A percentile compares a stretch with the other conserved stretches of the same genome.
Evolutionary conservation across 164 flowering plant species (phyloP).

Genomic region (Echeveria elegans): DNA sequence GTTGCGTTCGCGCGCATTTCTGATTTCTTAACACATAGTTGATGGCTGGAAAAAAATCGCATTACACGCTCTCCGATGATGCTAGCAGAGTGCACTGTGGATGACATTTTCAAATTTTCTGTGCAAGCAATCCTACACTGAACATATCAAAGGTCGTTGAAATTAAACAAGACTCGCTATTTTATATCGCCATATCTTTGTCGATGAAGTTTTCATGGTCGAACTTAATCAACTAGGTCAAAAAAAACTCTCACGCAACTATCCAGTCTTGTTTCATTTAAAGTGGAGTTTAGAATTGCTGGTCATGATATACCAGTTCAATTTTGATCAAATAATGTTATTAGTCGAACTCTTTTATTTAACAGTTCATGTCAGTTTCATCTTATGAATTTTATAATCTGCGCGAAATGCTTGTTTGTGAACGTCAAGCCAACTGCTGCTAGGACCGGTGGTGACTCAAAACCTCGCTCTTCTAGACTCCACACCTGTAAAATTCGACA

Average conservation of each 20-base stretch:
- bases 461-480: slow-evolving; percentile 26
- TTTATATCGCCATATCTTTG: background rate
- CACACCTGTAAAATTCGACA: slow-evolving; percentile 22
- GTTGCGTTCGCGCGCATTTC: too few relatives aligned
- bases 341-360: too few relatives aligned
- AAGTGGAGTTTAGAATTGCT: background rate
- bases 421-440: slow-evolving; percentile 22
- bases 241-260: background rate
- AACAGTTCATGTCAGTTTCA: background rate
- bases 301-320: background rate
- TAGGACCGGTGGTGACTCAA: slow-evolving; percentile 21
- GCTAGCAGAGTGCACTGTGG: background rate
- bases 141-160: background rate
- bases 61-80: too few relatives aligned
- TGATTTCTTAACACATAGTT: too few relatives aligned
- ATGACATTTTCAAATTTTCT: background rate
- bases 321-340: background rate
- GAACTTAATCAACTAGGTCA: background rate
- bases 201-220: background rate
- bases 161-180: background rate
- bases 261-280: background rate
- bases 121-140: background rate
- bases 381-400: background rate
- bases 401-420: slow-evolving; percentile 6
- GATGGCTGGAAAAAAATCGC: too few relatives aligned